Percentiles rank a stretch among this genome's conserved stretches.
phyloP scores from a whole-genome alignment of 2,329 filamentous ascomycete genomes.

The Nannizzia gypsea region DNA sequence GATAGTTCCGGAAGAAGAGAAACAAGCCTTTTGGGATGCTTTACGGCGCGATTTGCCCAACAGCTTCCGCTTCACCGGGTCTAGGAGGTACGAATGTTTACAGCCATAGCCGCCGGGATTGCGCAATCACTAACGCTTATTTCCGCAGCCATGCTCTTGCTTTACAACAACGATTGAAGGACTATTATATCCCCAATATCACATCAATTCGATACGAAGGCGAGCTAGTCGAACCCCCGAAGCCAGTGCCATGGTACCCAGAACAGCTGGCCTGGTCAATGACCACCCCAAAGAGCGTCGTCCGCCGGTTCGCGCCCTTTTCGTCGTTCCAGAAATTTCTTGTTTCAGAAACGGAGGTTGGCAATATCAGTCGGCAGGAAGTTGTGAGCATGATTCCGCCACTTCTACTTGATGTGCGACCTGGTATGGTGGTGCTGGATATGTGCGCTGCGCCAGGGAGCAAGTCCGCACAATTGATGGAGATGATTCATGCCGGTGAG shows the following conservation, averaged over 20 bases:
- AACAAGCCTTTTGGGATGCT: constrained; percentile 68
- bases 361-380: constrained; percentile 95
- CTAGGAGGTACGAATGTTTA: constrained; percentile 56
- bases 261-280: constrained; percentile 94
- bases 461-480: constrained; percentile 89
- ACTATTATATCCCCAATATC: constrained; percentile 84
- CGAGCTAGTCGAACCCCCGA: constrained; percentile 66
- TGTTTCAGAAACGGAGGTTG: constrained; percentile 90
- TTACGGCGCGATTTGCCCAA: constrained; percentile 81
- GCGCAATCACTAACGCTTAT: not conserved
- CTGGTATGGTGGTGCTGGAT: constrained; percentile 86
- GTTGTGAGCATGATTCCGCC: constrained; percentile 99
- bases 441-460: constrained; percentile 94
- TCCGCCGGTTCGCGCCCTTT: constrained; percentile 88
- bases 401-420: constrained; percentile 77
- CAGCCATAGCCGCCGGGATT: not conserved
- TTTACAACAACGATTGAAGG: constrained; percentile 77
- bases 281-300: constrained; percentile 93
- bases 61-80: constrained; percentile 94
- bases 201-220: constrained; percentile 75
- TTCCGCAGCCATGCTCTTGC: constrained; percentile 66
- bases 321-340: constrained; percentile 94
- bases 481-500: constrained; percentile 87
- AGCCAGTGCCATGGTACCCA: constrained; percentile 81
- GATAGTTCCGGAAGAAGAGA: constrained; percentile 66